phyloP scores from a whole-genome alignment of 1,139 yeast species.

The Zygoascus hellenicus region DNA sequence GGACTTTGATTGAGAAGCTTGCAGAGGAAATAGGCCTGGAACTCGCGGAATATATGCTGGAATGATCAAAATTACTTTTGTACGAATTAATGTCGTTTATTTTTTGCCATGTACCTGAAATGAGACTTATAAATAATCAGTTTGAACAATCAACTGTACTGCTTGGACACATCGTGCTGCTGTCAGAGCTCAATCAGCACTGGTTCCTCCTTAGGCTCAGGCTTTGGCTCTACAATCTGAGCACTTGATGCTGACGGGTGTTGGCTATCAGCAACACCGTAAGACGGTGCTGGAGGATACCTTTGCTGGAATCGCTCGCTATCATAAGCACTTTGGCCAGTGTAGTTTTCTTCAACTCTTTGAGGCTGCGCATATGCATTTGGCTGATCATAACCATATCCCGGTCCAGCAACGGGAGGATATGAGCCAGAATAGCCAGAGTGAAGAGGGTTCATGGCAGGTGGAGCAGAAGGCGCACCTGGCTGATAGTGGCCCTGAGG shows the following conservation, averaged over 20 bases:
- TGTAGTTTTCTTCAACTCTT: not conserved
- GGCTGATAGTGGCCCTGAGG: conserved; percentile 3
- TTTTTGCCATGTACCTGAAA: no score
- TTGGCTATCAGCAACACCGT: not conserved
- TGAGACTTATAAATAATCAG: no score
- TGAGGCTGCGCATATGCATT: not conserved
- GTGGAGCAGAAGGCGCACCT: conserved; percentile 6
- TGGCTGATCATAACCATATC: not conserved
- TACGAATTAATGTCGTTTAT: not conserved
- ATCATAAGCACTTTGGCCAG: conserved; percentile 3
- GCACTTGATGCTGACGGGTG: not conserved
- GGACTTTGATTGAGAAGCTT: conserved; percentile 46
- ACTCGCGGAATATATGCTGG: conserved; percentile 45
- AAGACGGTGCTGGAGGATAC: conserved; percentile 1
- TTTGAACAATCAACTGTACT: not conserved
- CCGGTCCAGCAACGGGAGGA: not conserved
- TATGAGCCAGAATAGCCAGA: conserved; percentile 1
- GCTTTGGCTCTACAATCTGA: not conserved
- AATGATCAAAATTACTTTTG: conserved; percentile 14
- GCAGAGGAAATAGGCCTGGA: conserved; percentile 54
- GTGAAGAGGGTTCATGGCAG: conserved; percentile 6
- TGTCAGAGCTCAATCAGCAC: conserved; percentile 30
- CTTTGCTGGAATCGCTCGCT: not conserved
- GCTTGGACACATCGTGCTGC: no score
- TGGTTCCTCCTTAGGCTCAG: conserved; percentile 23